Evolutionary conservation across 2,329 filamentous ascomycete species (phyloP).

Genomic region (Rachicladosporium sp.): DNA sequence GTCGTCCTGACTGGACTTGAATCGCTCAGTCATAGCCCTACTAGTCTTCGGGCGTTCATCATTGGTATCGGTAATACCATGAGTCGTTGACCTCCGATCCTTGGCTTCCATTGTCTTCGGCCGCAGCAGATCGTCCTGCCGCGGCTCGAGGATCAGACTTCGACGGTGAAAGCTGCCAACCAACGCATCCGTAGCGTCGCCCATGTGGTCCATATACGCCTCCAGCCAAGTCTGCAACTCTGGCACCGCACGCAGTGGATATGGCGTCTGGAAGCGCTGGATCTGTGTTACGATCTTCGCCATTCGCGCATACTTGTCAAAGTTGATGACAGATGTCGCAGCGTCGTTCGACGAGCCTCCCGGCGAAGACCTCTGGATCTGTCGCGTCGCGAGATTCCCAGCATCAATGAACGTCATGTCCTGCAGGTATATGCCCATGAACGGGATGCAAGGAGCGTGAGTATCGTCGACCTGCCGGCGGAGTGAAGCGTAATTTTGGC

Average conservation of each 20-base stretch:
- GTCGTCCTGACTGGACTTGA: conserved; percentile 1
- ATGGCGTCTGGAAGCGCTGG: conserved; percentile 91
- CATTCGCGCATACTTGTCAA: conserved; percentile 90
- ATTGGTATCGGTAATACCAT: conserved; percentile 1
- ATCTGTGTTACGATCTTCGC: conserved; percentile 92
- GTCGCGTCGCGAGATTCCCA: conserved; percentile 77
- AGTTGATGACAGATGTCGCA: conserved; percentile 78
- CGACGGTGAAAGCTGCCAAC: conserved; percentile 66
- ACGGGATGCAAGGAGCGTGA: conserved; percentile 83
- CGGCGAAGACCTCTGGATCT: conserved; percentile 47
- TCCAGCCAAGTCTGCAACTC: conserved; percentile 93
- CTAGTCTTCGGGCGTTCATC: conserved; percentile 13
- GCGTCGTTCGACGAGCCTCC: conserved; percentile 37
- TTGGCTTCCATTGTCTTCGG: conserved; percentile 1
- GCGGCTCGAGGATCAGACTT: conserved; percentile 69
- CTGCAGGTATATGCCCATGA: conserved; percentile 90
- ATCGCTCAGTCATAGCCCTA: conserved; percentile 2
- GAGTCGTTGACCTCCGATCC: background rate
- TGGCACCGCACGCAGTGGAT: conserved; percentile 66
- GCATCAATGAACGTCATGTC: conserved; percentile 94
- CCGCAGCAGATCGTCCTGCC: conserved; percentile 7
- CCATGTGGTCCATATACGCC: conserved; percentile 65
- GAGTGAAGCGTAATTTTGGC: conserved; percentile 81
- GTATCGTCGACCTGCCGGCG: conserved; percentile 66
- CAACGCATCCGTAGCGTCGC: conserved; percentile 48